These are phyloP conservation scores for Astragalus membranaceus DNA, from an alignment of 306 rosid species.

Conservation along the genomic window DNA sequence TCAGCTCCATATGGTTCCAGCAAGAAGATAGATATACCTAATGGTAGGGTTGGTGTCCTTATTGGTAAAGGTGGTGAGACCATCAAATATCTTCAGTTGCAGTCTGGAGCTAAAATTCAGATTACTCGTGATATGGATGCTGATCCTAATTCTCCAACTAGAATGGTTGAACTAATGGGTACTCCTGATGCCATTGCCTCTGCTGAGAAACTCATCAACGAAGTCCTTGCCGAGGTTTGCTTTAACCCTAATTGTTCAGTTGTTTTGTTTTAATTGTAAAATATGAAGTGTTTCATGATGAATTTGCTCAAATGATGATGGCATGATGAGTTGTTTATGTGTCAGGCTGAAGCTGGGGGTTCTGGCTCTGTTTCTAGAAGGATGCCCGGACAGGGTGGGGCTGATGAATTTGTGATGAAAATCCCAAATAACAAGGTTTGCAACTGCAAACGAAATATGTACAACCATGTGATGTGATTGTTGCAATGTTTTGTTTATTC, in stretches of 20 bases:
- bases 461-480: neutral
- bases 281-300: neutral
- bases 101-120: slow-evolving; percentile 95
- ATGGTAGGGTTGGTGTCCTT: slow-evolving; percentile 94
- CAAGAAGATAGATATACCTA: slow-evolving; percentile 83
- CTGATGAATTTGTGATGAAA: slow-evolving; percentile 61
- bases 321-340: neutral
- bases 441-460: neutral
- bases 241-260: too few relatives aligned
- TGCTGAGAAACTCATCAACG: slow-evolving; percentile 84
- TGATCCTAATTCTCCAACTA: slow-evolving; percentile 50
- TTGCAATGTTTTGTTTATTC: neutral
- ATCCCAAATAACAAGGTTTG: slow-evolving; percentile 87
- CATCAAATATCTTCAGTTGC: slow-evolving; percentile 86
- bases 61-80: slow-evolving; percentile 98
- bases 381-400: slow-evolving; percentile 64
- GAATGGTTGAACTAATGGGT: slow-evolving; percentile 87
- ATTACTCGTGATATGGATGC: slow-evolving; percentile 93
- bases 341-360: slow-evolving; percentile 95
- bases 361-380: slow-evolving; percentile 62
- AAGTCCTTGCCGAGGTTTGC: slow-evolving; percentile 84
- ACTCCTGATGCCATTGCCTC: slow-evolving; percentile 68
- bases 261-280: neutral
- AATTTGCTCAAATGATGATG: neutral
- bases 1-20: slow-evolving; percentile 40